These are phyloP conservation scores for Remersonia thermophila DNA, from an alignment of 2,329 filamentous ascomycete genomes.

Conservation along the genomic window DNA sequence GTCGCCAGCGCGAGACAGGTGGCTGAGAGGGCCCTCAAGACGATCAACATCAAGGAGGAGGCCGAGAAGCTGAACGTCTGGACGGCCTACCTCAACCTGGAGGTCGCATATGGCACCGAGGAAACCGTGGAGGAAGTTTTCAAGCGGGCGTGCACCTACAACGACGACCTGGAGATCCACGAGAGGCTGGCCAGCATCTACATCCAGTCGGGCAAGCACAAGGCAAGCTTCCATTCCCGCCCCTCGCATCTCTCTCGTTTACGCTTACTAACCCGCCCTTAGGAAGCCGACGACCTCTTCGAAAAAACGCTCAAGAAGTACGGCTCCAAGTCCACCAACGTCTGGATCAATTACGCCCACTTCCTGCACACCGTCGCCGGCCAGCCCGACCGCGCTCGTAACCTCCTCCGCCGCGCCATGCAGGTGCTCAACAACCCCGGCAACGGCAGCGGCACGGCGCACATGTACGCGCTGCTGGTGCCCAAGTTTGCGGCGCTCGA, in stretches of 20 bases:
- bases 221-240: constrained; percentile 44
- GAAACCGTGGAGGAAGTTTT: constrained; percentile 77
- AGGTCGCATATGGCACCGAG: constrained; percentile 78
- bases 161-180: constrained; percentile 80
- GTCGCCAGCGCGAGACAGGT: constrained; percentile 78
- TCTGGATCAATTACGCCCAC: constrained; percentile 91
- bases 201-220: constrained; percentile 76
- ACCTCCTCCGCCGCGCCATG: constrained; percentile 68
- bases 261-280: constrained; percentile 12
- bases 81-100: constrained; percentile 88
- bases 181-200: constrained; percentile 87
- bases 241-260: background rate
- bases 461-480: constrained; percentile 57
- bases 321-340: constrained; percentile 62
- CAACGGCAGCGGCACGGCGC: constrained; percentile 24
- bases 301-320: constrained; percentile 80
- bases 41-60: constrained; percentile 83
- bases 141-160: constrained; percentile 85
- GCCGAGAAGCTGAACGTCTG: constrained; percentile 90
- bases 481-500: constrained; percentile 85
- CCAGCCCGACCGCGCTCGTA: constrained; percentile 61
- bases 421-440: constrained; percentile 61
- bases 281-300: constrained; percentile 85
- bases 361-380: constrained; percentile 70
- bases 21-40: constrained; percentile 78